Percentiles rank a stretch among this genome's conserved stretches.
These are phyloP conservation scores for Cladosporium halotolerans DNA, from an alignment of 2,329 filamentous ascomycete genomes.

Conservation along the genomic window DNA sequence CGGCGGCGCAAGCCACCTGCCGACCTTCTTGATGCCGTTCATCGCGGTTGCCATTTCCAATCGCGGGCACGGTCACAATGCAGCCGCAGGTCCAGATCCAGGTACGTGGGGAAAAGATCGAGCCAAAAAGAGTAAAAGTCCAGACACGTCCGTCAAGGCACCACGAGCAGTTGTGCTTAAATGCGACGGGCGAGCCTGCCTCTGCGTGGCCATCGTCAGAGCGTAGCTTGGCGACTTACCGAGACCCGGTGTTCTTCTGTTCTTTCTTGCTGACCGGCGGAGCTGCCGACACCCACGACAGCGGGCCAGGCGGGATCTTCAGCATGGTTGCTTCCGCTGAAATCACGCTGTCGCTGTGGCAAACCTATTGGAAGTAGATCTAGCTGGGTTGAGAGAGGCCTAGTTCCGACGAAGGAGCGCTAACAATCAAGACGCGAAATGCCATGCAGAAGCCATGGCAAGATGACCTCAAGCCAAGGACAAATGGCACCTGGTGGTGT, in stretches of 20 bases:
- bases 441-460: not conserved
- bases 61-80: too few relatives aligned
- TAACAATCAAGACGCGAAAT: not conserved
- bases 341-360: not conserved
- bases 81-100: not conserved
- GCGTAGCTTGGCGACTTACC: conserved; percentile 1
- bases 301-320: not conserved
- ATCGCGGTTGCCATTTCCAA: not conserved
- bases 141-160: not conserved
- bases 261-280: not conserved
- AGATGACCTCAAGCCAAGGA: not conserved
- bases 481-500: not conserved
- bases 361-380: not conserved
- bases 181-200: not conserved
- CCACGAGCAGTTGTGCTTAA: not conserved
- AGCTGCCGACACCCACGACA: not conserved
- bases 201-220: conserved; percentile 1
- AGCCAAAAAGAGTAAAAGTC: conserved; percentile 2
- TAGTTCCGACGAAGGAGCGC: not conserved
- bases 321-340: not conserved
- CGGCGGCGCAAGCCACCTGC: conserved; percentile 29
- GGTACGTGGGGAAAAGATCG: not conserved
- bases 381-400: not conserved
- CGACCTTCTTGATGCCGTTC: conserved; percentile 13
- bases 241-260: not conserved